Conservation (phyloP, 1,284 basidiomycete genomes). For the Flammula alnicola region DNA sequence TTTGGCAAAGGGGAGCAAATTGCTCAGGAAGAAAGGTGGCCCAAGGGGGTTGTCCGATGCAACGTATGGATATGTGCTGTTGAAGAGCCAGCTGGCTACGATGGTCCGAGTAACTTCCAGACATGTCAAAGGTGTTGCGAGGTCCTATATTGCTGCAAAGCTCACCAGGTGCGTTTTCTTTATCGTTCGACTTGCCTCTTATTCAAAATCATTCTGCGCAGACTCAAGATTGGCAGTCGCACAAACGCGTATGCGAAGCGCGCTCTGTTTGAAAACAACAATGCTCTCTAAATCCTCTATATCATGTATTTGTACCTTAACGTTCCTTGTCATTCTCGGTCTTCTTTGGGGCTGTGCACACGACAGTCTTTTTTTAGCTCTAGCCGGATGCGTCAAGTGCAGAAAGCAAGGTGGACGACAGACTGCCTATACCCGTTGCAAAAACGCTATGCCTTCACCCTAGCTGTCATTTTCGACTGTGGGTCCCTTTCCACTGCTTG, state of each 20-base stretch:
- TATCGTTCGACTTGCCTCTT: background rate
- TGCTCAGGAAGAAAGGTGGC: constrained; percentile 22
- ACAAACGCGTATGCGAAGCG: constrained; percentile 19
- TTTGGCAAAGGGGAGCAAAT: constrained; percentile 19
- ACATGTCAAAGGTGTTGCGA: constrained; percentile 29
- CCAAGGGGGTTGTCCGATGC: constrained; percentile 22
- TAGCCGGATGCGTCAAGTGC: no score
- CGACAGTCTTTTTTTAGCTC: no score
- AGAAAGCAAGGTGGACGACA: no score
- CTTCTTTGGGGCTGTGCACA: no score
- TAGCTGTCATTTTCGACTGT: no score
- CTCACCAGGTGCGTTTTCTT: constrained; percentile 26
- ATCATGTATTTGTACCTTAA: no score
- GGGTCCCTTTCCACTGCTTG: no score
- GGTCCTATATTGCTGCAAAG: constrained; percentile 28
- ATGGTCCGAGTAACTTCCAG: constrained; percentile 15
- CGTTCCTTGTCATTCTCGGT: no score
- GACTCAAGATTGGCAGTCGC: constrained; percentile 16
- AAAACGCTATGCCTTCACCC: no score
- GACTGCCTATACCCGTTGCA: no score
- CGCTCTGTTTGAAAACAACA: background rate
- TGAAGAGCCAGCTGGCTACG: constrained; percentile 8
- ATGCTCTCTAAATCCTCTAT: background rate
- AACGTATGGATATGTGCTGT: constrained; percentile 29
- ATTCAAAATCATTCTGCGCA: background rate